Percentiles rank a stretch among this genome's conserved stretches.
Evolutionary conservation across 106 monocot species (phyloP).

Genomic region (Triglochin maritima): DNA sequence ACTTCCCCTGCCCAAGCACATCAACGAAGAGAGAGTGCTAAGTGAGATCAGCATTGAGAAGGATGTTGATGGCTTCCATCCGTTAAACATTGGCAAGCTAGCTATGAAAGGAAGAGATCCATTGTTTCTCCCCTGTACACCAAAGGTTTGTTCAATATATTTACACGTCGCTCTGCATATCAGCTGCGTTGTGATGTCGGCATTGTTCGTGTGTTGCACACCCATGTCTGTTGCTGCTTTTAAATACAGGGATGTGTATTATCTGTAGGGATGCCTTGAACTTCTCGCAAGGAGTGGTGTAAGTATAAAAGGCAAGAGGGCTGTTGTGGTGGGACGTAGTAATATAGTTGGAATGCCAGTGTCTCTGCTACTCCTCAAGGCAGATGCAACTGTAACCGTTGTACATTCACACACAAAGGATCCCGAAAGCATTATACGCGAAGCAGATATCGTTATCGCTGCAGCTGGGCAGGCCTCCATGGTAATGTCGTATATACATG

Average conservation of each 20-base stretch:
- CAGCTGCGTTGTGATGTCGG: too few relatives aligned
- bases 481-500: slow-evolving; percentile 22
- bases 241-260: neutral
- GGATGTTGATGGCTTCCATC: slow-evolving; percentile 99
- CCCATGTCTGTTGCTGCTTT: too few relatives aligned
- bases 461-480: slow-evolving; percentile 86
- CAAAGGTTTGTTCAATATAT: slow-evolving; percentile 40
- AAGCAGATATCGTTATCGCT: slow-evolving; percentile 85
- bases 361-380: slow-evolving; percentile 65
- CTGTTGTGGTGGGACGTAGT: slow-evolving; percentile 87
- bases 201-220: too few relatives aligned
- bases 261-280: slow-evolving; percentile 72
- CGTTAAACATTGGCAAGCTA: slow-evolving; percentile 89
- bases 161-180: too few relatives aligned
- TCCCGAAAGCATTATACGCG: slow-evolving; percentile 50
- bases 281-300: slow-evolving; percentile 76
- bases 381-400: slow-evolving; percentile 76
- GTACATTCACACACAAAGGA: slow-evolving; percentile 72
- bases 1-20: slow-evolving; percentile 89
- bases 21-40: slow-evolving; percentile 80
- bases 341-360: slow-evolving; percentile 89
- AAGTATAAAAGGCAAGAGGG: slow-evolving; percentile 50
- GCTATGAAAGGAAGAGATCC: slow-evolving; percentile 98
- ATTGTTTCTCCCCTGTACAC: slow-evolving; percentile 80
- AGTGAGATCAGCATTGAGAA: slow-evolving; percentile 81